Evolutionary conservation across 2,329 filamentous ascomycete species (phyloP).

Genomic region (Fusarium cyanostomum): DNA sequence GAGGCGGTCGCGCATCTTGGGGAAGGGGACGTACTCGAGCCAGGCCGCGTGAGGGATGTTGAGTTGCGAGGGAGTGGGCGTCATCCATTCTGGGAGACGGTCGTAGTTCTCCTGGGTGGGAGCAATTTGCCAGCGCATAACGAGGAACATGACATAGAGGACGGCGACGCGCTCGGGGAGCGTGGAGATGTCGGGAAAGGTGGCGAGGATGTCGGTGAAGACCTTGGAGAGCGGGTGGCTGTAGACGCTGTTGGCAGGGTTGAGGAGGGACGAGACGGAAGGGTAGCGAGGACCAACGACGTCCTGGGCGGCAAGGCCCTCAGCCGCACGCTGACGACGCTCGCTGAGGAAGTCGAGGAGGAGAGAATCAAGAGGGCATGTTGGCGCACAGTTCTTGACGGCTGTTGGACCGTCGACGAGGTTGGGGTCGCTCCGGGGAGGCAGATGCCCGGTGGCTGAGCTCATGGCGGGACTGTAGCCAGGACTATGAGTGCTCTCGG

Average conservation of each 20-base stretch:
- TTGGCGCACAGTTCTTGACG: conserved; percentile 71
- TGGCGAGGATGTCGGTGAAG: conserved; percentile 83
- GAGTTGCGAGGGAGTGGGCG: conserved; percentile 73
- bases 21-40: conserved; percentile 86
- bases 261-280: conserved; percentile 79
- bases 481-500: conserved; percentile 37
- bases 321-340: conserved; percentile 70
- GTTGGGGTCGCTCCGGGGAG: conserved; percentile 32
- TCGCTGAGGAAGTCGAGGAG: conserved; percentile 81
- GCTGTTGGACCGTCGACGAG: conserved; percentile 44
- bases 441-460: conserved; percentile 18
- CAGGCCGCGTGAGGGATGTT: conserved; percentile 77
- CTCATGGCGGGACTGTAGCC: conserved; percentile 36
- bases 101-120: conserved; percentile 84
- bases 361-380: conserved; percentile 81
- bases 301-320: conserved; percentile 70
- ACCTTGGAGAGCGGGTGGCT: conserved; percentile 84
- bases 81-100: conserved; percentile 77
- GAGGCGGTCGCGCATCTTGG: conserved; percentile 75
- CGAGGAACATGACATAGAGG: conserved; percentile 85
- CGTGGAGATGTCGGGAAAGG: conserved; percentile 82
- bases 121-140: conserved; percentile 86
- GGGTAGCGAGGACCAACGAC: conserved; percentile 82
- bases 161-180: conserved; percentile 85
- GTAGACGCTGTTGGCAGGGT: conserved; percentile 69